phyloP scores from a whole-genome alignment of 768 basidiomycete species.

The Suillus subaureus region DNA sequence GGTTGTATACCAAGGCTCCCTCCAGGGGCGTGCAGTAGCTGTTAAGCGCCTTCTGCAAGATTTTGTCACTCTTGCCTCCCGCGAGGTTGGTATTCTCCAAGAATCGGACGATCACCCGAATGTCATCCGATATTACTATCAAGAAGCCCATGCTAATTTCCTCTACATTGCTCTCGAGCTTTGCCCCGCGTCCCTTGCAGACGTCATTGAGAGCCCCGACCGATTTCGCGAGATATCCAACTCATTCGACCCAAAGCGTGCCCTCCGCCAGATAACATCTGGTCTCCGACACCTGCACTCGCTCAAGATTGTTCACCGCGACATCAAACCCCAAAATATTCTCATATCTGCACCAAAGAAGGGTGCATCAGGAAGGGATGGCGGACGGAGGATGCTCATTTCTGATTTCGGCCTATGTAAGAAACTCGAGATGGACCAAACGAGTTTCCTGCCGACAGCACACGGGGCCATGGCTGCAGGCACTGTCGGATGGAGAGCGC shows the following conservation, averaged over 20 bases:
- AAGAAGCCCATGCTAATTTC: constrained; percentile 91
- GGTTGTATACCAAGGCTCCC: constrained; percentile 89
- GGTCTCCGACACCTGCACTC: constrained; percentile 91
- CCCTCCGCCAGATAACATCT: constrained; percentile 81
- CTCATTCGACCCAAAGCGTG: constrained; percentile 85
- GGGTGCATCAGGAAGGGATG: constrained; percentile 42
- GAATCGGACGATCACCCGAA: constrained; percentile 98
- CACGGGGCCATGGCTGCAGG: constrained; percentile 90
- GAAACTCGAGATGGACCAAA: constrained; percentile 93
- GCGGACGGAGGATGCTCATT: constrained; percentile 79
- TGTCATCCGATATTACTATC: constrained; percentile 98
- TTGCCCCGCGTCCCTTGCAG: constrained; percentile 87
- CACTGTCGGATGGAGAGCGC: constrained; percentile 96
- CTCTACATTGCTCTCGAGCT: constrained; percentile 97
- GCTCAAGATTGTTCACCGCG: constrained; percentile 95
- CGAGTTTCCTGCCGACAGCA: constrained; percentile 90
- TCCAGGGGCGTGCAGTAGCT: constrained; percentile 98
- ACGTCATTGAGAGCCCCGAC: constrained; percentile 81
- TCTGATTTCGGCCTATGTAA: constrained; percentile 98
- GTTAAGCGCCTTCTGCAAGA: constrained; percentile 95
- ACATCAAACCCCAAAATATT: constrained; percentile 99
- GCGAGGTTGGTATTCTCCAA: constrained; percentile 93
- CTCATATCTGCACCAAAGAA: constrained; percentile 75
- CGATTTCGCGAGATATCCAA: constrained; percentile 76
- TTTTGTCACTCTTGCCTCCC: constrained; percentile 91